Base-by-base conservation (phyloP, 345 rosid genomes). In the Schrenkiella parvula region DNA sequence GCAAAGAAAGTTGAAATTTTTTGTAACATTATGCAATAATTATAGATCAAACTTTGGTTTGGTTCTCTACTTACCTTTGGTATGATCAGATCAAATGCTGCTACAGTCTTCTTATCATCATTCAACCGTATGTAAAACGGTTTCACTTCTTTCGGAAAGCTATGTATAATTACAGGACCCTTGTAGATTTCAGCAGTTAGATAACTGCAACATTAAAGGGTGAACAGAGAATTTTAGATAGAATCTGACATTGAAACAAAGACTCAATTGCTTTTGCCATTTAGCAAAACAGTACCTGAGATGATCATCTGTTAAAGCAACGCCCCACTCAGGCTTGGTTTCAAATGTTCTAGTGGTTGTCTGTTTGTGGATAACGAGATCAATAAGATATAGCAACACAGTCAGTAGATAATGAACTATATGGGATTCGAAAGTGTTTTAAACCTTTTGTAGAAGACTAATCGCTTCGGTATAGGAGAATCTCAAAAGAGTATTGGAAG, bases 81-180 rank as follows among this genome's bases (percentile, higher is more conserved):
- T n/a, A 91, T 72, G 44, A 89, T 86, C 86, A 93, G 65, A 55
- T 93, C 98, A 64, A 93, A 93, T 67, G 98, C 91, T 55, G 97
- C 96, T 54, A 88, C 98, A 41, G 96, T 93, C 64, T 75, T 68
- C 51, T 84, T 84, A 72, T 91, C 98, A 43, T 80, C 85, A 60
- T 93, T 93, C 80, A 83, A 66, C 58, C 95, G 81, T 8, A 67
- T 78, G 64, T 85, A 81, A 71, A 93, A 91, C 9, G 93, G 96
- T 76, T 87, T 84, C 1, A 66, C 47, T 14, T 80, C 86, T 83
- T 79, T 93, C 0, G 96, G 96, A 72, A 82, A 80, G 67, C 87
- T 73, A 74, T 88, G 86, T 58, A 91, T 57, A 19, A 88, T 82
- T 19, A 91, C 78, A 34, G 95, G 89, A 47, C 52, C 75, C 71